Conservation (phyloP, 768 basidiomycete species). For the Hygrophorus russula region DNA sequence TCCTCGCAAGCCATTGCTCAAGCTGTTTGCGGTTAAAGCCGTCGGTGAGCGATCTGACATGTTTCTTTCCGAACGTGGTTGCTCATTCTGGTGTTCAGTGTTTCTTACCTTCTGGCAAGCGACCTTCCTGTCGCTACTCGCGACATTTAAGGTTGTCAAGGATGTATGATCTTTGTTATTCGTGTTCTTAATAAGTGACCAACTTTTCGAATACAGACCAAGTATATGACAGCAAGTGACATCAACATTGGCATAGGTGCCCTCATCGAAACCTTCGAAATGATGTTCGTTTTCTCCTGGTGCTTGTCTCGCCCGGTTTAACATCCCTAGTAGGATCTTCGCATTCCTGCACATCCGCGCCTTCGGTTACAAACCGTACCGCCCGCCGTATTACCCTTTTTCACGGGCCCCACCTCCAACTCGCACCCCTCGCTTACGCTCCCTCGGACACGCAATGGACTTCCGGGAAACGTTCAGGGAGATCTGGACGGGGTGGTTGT, state of each 20-base stretch:
- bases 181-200: neutral
- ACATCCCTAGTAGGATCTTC: conserved; percentile 33
- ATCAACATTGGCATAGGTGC: conserved; percentile 65
- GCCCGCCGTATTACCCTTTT: conserved; percentile 17
- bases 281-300: conserved; percentile 40
- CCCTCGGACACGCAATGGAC: conserved; percentile 55
- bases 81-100: conserved; percentile 22
- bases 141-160: conserved; percentile 49
- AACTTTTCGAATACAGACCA: conserved; percentile 25
- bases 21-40: conserved; percentile 63
- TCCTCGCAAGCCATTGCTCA: conserved; percentile 50
- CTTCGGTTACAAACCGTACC: conserved; percentile 61
- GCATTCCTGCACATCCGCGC: conserved; percentile 62
- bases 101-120: conserved; percentile 77
- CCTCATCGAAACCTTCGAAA: conserved; percentile 60
- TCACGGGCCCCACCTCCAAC: conserved; percentile 19
- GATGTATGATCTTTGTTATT: conserved; percentile 27
- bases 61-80: neutral
- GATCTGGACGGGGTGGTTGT: conserved; percentile 45
- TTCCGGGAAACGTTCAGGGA: conserved; percentile 61
- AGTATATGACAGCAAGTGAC: conserved; percentile 63
- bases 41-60: conserved; percentile 35
- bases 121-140: conserved; percentile 44
- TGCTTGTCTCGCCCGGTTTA: conserved; percentile 5
- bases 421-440: conserved; percentile 41